Percentiles rank a stretch among this genome's conserved stretches.
Evolutionary conservation across 2,329 filamentous ascomycete genomes (phyloP).

Genomic region (Alternaria infectoria): DNA sequence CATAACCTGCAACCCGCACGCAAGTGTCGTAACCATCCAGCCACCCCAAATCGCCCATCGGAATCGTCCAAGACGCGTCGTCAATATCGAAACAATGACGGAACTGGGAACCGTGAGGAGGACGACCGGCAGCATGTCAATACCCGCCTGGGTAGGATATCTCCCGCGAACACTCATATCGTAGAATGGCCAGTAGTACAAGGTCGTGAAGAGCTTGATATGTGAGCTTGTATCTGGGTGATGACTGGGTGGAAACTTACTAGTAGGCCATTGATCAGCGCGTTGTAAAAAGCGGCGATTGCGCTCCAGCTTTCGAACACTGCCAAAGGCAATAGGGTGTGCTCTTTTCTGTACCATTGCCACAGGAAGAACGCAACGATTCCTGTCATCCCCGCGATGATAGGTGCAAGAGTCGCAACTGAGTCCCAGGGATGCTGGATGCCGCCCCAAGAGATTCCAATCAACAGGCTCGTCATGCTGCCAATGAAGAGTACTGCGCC

Average conservation of each 20-base stretch:
- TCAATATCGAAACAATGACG: conserved; percentile 32
- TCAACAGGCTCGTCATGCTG: conserved; percentile 47
- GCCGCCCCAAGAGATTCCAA: conserved; percentile 54
- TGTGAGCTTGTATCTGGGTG: background rate
- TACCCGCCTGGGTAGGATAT: conserved; percentile 44
- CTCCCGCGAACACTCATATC: conserved; percentile 46
- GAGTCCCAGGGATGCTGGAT: conserved; percentile 48
- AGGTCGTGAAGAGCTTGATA: conserved; percentile 48
- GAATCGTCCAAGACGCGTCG: conserved; percentile 34
- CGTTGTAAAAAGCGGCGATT: conserved; percentile 50
- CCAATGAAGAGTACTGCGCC: conserved; percentile 51
- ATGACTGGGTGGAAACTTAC: conserved; percentile 34
- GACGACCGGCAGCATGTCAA: conserved; percentile 47
- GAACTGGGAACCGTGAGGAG: conserved; percentile 34
- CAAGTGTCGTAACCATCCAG: conserved; percentile 48
- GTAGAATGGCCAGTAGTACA: conserved; percentile 55
- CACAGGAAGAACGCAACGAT: conserved; percentile 46
- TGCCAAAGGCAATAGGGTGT: conserved; percentile 47
- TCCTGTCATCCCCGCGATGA: conserved; percentile 43
- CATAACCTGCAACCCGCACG: conserved; percentile 48
- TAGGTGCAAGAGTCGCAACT: conserved; percentile 49
- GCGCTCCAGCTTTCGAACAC: conserved; percentile 48
- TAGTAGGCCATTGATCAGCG: conserved; percentile 53
- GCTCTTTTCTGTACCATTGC: conserved; percentile 41
- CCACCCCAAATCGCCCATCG: conserved; percentile 54